Conservation (phyloP, 805 yeast genomes). For the Scheffersomyces coipomensis region DNA sequence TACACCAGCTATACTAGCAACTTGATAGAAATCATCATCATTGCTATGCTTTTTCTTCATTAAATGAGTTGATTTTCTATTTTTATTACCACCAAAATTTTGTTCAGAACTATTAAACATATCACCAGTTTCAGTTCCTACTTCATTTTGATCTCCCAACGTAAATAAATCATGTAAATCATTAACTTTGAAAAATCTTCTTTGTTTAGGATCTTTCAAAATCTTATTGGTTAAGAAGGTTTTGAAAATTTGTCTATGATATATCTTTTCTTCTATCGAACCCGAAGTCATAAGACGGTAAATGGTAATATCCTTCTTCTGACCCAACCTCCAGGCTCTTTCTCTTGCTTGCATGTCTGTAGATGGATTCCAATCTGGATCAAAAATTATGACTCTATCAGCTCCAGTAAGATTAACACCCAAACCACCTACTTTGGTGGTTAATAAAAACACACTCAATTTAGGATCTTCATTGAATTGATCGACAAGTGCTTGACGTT, state of each 20-base stretch:
- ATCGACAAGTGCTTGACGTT: conserved; percentile 79
- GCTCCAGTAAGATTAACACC: conserved; percentile 96
- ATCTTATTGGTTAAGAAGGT: conserved; percentile 92
- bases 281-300: conserved; percentile 93
- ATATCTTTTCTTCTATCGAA: conserved; percentile 93
- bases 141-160: conserved; percentile 69
- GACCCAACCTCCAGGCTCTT: conserved; percentile 96
- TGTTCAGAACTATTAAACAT: conserved; percentile 53
- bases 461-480: conserved; percentile 62
- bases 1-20: conserved; percentile 68
- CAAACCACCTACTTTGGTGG: conserved; percentile 94
- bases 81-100: conserved; percentile 28
- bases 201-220: conserved; percentile 91
- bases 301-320: conserved; percentile 85
- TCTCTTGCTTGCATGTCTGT: conserved; percentile 97
- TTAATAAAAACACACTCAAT: conserved; percentile 69
- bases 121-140: conserved; percentile 68
- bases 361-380: conserved; percentile 99
- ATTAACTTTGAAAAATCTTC: conserved; percentile 87
- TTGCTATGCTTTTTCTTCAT: conserved; percentile 32
- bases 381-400: conserved; percentile 87
- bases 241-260: conserved; percentile 94
- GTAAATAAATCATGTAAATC: conserved; percentile 89
- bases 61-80: conserved; percentile 31
- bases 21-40: conserved; percentile 66